These are phyloP conservation scores for Penicillium taxi DNA, from an alignment of 495 filamentous ascomycete genomes.

Conservation along the genomic window DNA sequence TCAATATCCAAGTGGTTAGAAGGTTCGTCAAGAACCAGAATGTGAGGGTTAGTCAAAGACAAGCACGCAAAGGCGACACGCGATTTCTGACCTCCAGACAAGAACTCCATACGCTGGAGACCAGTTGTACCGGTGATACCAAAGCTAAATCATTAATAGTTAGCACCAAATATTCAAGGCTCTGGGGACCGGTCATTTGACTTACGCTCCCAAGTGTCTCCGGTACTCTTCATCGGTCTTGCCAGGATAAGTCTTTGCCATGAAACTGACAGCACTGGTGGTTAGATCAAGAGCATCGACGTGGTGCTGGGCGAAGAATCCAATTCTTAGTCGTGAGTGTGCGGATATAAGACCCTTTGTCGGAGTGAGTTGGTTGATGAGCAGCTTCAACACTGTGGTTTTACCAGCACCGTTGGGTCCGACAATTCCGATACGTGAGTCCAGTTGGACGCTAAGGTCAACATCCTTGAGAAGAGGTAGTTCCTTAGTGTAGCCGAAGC, in stretches of 20 bases:
- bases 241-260: conserved; percentile 85
- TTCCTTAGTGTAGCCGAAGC: conserved; percentile 80
- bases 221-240: conserved; percentile 95
- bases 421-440: conserved; percentile 96
- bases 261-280: conserved; percentile 83
- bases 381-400: conserved; percentile 89
- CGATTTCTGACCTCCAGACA: conserved; percentile 97
- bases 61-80: conserved; percentile 95
- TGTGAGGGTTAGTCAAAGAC: conserved; percentile 87
- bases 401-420: conserved; percentile 98
- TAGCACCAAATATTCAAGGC: not conserved
- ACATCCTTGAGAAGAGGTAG: conserved; percentile 76
- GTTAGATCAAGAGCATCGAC: conserved; percentile 93
- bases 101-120: conserved; percentile 86
- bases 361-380: conserved; percentile 77
- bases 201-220: conserved; percentile 76
- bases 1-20: conserved; percentile 99
- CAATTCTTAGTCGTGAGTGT: conserved; percentile 78
- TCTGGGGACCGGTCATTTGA: conserved; percentile 4
- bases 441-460: conserved; percentile 93
- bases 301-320: conserved; percentile 98
- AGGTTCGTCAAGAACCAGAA: conserved; percentile 95
- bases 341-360: conserved; percentile 76
- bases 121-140: conserved; percentile 97
- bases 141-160: conserved; percentile 44